phyloP scores from a whole-genome alignment of 306 rosid genomes.

The Vicia sativa region DNA sequence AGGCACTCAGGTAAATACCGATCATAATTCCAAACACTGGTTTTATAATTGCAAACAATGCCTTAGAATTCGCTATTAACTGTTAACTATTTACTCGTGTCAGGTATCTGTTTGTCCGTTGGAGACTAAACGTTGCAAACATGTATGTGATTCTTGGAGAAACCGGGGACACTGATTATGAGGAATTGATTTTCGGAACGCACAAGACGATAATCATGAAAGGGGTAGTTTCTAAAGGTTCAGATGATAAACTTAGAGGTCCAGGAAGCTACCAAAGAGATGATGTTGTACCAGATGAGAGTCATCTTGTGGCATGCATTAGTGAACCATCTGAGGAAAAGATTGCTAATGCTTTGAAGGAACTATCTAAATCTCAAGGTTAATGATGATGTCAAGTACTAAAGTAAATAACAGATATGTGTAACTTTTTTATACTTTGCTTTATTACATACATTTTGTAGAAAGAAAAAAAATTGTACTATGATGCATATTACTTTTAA shows the following conservation, averaged over 20 bases:
- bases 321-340: conserved; percentile 37
- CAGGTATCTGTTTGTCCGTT: conserved; percentile 91
- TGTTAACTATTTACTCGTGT: conserved; percentile 2
- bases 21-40: too few species aligned
- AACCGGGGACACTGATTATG: conserved; percentile 82
- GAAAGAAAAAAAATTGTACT: neutral
- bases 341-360: conserved; percentile 44
- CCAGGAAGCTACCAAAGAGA: conserved; percentile 74
- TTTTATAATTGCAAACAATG: conserved; percentile 2
- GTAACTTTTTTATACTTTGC: neutral
- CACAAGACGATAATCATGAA: conserved; percentile 80
- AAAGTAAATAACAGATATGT: neutral
- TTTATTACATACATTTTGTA: neutral
- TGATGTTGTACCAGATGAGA: conserved; percentile 67
- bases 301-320: conserved; percentile 53
- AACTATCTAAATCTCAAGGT: conserved; percentile 40
- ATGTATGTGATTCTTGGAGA: conserved; percentile 86
- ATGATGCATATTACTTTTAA: neutral
- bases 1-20: conserved; percentile 46
- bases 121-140: conserved; percentile 81
- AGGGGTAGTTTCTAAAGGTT: conserved; percentile 60
- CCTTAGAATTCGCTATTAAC: neutral
- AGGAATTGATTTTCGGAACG: conserved; percentile 88
- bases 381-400: conserved; percentile 28
- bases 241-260: conserved; percentile 57